Conservation (phyloP, 345 rosid genomes). For the Lepidium sativum region DNA sequence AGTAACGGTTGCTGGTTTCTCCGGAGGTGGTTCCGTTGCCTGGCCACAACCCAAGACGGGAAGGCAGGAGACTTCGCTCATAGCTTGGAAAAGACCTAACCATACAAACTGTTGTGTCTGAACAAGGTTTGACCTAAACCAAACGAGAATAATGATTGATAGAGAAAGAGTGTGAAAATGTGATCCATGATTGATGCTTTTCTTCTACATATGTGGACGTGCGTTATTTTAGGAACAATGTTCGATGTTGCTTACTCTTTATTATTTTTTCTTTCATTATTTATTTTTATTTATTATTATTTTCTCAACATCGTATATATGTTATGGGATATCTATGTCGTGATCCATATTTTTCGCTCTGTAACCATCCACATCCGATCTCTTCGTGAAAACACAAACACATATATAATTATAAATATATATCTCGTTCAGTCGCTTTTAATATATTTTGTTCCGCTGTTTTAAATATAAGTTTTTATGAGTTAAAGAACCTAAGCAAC, state of each 20-base stretch:
- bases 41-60: conserved; percentile 17
- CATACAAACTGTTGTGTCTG: conserved; percentile 10
- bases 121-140: neutral
- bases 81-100: conserved; percentile 23
- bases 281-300: neutral
- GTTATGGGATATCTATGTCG: neutral
- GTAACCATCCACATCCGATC: neutral
- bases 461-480: too few relatives aligned
- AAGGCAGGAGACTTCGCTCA: neutral
- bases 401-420: too few relatives aligned
- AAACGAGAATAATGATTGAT: neutral
- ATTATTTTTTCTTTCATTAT: neutral
- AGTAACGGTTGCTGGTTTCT: neutral
- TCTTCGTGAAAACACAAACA: neutral
- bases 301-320: neutral
- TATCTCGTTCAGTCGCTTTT: too few relatives aligned
- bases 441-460: too few relatives aligned
- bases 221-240: conserved; percentile 20
- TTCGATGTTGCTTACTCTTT: neutral
- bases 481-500: too few relatives aligned
- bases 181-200: conserved; percentile 13
- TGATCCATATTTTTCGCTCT: neutral
- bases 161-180: neutral
- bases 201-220: conserved; percentile 10
- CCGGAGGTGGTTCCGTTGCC: neutral